These are phyloP conservation scores for Colletotrichum magnum DNA, from an alignment of 2,329 filamentous ascomycete species.

Conservation along the genomic window DNA sequence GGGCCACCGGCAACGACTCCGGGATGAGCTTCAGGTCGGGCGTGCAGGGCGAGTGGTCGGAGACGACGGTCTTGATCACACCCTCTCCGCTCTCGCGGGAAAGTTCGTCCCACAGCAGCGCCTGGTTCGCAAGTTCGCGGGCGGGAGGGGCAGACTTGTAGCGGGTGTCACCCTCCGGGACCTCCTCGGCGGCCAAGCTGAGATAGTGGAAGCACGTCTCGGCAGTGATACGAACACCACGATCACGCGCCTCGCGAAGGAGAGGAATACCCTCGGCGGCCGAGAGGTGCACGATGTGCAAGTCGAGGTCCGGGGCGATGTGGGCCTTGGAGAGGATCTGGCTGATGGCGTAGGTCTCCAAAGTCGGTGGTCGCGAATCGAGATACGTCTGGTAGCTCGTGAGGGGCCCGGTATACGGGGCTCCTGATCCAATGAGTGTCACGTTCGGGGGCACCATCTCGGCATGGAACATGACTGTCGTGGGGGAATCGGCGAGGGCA, in stretches of 20 bases:
- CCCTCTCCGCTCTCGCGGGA: conserved; percentile 69
- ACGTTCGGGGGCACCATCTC: conserved; percentile 91
- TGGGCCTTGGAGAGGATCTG: conserved; percentile 87
- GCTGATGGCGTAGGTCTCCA: conserved; percentile 92
- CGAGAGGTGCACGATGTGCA: conserved; percentile 95
- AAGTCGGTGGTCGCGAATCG: conserved; percentile 87
- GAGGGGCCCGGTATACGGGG: conserved; percentile 80
- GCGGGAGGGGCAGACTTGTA: conserved; percentile 98
- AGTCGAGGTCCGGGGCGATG: conserved; percentile 82
- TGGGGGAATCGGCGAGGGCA: conserved; percentile 85
- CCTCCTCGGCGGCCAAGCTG: conserved; percentile 84
- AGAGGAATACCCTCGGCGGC: conserved; percentile 89
- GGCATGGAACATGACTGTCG: conserved; percentile 98
- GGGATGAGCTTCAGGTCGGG: conserved; percentile 93
- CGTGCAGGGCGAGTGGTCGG: conserved; percentile 96
- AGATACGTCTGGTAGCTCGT: conserved; percentile 92
- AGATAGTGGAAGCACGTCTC: conserved; percentile 98
- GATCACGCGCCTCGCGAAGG: conserved; percentile 78
- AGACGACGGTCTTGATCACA: conserved; percentile 92
- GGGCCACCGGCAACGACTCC: conserved; percentile 66
- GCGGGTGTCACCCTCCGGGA: conserved; percentile 87
- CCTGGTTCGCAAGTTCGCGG: conserved; percentile 83
- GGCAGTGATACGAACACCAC: conserved; percentile 88
- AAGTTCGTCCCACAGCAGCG: conserved; percentile 89
- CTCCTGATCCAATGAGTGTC: conserved; percentile 85